Evolutionary conservation across 192 early-diverging fungal genomes (phyloP).

Genomic region (Backusella sp.): DNA sequence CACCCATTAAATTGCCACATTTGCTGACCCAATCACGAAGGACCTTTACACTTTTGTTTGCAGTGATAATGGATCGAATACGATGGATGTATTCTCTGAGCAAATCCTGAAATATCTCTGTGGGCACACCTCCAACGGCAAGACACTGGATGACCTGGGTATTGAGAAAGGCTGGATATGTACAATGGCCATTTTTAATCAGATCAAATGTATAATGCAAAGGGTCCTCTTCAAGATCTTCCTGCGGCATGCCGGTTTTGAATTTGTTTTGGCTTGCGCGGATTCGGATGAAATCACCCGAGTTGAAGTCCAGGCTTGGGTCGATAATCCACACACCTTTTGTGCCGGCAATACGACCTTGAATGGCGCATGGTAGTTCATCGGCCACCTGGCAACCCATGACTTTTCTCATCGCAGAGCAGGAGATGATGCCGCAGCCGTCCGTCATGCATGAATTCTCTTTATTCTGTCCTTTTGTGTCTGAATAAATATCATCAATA

Average conservation of each 20-base stretch:
- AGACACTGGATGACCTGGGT: slow-evolving; percentile 34
- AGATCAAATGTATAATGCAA: slow-evolving; percentile 34
- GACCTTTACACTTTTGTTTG: background rate
- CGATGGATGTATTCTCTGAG: slow-evolving; percentile 27
- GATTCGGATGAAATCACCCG: slow-evolving; percentile 28
- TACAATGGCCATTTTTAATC: slow-evolving; percentile 12
- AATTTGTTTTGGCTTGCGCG: slow-evolving; percentile 34
- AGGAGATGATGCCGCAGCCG: slow-evolving; percentile 37
- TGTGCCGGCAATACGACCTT: slow-evolving; percentile 39
- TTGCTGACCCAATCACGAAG: slow-evolving; percentile 29
- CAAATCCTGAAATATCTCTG: slow-evolving; percentile 26
- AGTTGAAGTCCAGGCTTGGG: slow-evolving; percentile 9
- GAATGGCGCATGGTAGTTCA: slow-evolving; percentile 32
- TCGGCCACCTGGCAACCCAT: slow-evolving; percentile 12
- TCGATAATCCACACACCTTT: slow-evolving; percentile 38
- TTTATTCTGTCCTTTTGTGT: background rate
- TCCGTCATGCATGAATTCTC: slow-evolving; percentile 34
- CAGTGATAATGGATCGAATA: slow-evolving; percentile 10
- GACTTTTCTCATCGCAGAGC: slow-evolving; percentile 28
- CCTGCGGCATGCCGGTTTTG: slow-evolving; percentile 9
- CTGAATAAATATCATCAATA: slow-evolving; percentile 22
- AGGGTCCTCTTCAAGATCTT: slow-evolving; percentile 9
- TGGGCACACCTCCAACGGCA: slow-evolving; percentile 22
- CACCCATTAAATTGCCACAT: slow-evolving; percentile 11
- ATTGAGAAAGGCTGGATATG: slow-evolving; percentile 27